Conservation (phyloP, 2,329 filamentous ascomycete species). For the Ceratocystis destructans region DNA sequence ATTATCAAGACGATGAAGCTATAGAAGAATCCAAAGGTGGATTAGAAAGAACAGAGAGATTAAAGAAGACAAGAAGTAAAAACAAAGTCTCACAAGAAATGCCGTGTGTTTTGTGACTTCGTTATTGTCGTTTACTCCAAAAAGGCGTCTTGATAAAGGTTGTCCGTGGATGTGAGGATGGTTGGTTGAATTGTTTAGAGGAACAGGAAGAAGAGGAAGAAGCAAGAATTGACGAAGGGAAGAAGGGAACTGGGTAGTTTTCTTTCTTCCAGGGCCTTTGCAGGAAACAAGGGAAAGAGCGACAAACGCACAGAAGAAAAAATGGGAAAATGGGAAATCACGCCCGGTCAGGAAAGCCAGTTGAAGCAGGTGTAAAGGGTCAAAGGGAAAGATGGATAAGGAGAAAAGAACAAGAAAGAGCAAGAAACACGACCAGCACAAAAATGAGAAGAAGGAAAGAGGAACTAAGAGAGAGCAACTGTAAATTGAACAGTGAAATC, state of each 20-base stretch:
- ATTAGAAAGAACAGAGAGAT: neutral
- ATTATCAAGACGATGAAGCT: neutral
- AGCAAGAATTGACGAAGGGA: conserved; percentile 7
- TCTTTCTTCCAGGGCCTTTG: conserved; percentile 11
- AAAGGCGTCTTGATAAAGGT: neutral
- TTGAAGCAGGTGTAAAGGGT: conserved; percentile 22
- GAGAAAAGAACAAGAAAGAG: conserved; percentile 17
- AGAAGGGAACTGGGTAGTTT: conserved; percentile 12
- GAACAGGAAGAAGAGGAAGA: conserved; percentile 6
- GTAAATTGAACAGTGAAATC: conserved; percentile 9
- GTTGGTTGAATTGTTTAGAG: neutral
- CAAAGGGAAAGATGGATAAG: conserved; percentile 18
- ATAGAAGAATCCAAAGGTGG: neutral
- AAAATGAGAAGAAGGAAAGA: conserved; percentile 19
- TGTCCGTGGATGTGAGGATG: neutral
- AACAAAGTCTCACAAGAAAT: neutral
- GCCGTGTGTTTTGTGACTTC: neutral
- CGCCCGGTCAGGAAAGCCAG: conserved; percentile 3
- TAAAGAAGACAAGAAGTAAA: neutral
- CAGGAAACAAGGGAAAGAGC: conserved; percentile 9
- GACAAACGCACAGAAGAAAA: conserved; percentile 19
- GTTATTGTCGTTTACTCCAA: neutral
- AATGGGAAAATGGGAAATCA: conserved; percentile 20
- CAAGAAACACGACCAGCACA: neutral
- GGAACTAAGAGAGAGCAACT: conserved; percentile 19